Base-by-base conservation (phyloP, 2,329 filamentous ascomycete genomes). In the Clonostachys chloroleuca region DNA sequence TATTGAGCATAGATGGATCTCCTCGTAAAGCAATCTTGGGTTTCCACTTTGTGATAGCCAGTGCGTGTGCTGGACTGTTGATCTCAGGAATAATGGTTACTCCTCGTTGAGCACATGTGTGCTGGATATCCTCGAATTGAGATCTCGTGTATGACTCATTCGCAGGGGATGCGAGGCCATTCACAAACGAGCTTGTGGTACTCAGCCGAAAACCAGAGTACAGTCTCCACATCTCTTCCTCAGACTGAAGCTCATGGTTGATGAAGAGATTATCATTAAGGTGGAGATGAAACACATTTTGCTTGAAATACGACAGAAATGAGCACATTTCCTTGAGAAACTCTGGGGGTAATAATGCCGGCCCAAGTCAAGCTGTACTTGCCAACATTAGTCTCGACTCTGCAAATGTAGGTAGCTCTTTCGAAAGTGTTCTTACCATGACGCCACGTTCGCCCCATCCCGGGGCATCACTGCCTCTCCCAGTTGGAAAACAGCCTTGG, bases 231-330 rank as follows among this genome's bases (percentile, higher is more conserved):
- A 70, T 74, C 0, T 67, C 68, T 42, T 76, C 70, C 16, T 67
- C 18, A 5, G 18, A 64, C 4, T 66, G 68, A 42, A 80, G 80
- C 16, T 71, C 65, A 18, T 67, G 63, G 2, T 71, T 63, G 36
- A 77, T 77, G 56, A 71, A 70, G 5, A 78, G 60, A 52, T 81
- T 82, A 55, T 83, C 80, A 49, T 72, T 79, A 4, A 80, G 65
- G 55, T 83, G 80, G n/a, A 82, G 59, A 41, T 83, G 80, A 46
- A 83, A 75, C 1, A 72, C 73, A 51, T 80, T 81, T 51, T 81
- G 73, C 55, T 83, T 83, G 64, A 80, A 83, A 56, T 78, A 82
- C 30, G 78, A 81, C 51, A 80, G 73, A 58, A 81, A 83, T 0
- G 73, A 69, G 59, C 80, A 83, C 51, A 83, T 63, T 14, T 82